Evolutionary conservation across 2,329 filamentous ascomycete genomes (phyloP).

Genomic region (Alternaria alternata): DNA sequence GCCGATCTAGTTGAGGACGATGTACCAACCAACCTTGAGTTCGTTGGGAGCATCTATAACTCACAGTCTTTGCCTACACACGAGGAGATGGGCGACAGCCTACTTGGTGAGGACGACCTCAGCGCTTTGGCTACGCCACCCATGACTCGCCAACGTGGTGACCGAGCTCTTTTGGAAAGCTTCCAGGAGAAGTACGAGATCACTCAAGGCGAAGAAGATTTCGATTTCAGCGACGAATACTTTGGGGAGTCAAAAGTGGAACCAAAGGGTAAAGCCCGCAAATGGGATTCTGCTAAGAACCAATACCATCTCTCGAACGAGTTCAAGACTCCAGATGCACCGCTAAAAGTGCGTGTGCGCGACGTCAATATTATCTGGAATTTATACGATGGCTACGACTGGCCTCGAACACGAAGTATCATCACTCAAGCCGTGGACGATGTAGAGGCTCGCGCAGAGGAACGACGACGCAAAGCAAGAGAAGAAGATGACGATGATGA

Average conservation of each 20-base stretch:
- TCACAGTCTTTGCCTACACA: constrained; percentile 51
- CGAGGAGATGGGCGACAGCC: constrained; percentile 54
- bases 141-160: constrained; percentile 43
- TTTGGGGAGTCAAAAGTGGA: constrained; percentile 69
- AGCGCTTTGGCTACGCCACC: constrained; percentile 46
- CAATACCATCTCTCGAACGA: constrained; percentile 74
- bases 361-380: constrained; percentile 98
- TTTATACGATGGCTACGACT: constrained; percentile 96
- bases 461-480: constrained; percentile 69
- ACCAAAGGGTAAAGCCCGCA: constrained; percentile 72
- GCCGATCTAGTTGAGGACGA: constrained; percentile 53
- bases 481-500: constrained; percentile 67
- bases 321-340: constrained; percentile 69
- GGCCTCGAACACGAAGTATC: constrained; percentile 83
- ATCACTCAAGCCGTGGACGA: constrained; percentile 89
- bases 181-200: constrained; percentile 64
- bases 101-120: constrained; percentile 52
- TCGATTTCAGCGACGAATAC: constrained; percentile 80
- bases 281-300: constrained; percentile 82
- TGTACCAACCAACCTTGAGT: constrained; percentile 52
- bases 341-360: constrained; percentile 78
- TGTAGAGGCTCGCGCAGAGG: constrained; percentile 81
- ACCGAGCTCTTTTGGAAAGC: constrained; percentile 55
- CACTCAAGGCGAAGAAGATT: constrained; percentile 65
- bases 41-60: constrained; percentile 66